Evolutionary conservation across 495 filamentous ascomycete species (phyloP).

Genomic region (Penicillium roqueforti): DNA sequence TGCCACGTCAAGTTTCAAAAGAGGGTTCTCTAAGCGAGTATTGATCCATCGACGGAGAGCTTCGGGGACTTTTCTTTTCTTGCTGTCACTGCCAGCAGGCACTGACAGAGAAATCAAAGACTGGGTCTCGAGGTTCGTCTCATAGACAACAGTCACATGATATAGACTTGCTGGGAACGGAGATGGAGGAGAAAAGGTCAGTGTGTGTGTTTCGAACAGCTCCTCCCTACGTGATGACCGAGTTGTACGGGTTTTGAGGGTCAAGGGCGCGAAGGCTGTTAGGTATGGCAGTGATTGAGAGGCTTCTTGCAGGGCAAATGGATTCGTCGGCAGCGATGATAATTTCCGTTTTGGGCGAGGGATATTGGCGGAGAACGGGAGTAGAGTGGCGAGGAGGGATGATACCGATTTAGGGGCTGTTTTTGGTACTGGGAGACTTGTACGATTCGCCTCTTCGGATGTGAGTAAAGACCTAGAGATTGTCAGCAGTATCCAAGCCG

Average conservation of each 20-base stretch:
- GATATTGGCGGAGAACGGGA: slow-evolving; percentile 38
- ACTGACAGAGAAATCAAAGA: slow-evolving; percentile 32
- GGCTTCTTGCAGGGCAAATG: slow-evolving; percentile 33
- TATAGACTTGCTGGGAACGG: slow-evolving; percentile 40
- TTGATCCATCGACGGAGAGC: slow-evolving; percentile 41
- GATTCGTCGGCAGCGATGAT: slow-evolving; percentile 30
- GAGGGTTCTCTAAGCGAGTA: slow-evolving; percentile 31
- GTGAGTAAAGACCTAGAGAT: slow-evolving; percentile 24
- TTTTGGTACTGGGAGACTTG: slow-evolving; percentile 9
- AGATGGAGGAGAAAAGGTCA: slow-evolving; percentile 33
- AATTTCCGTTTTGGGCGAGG: slow-evolving; percentile 20
- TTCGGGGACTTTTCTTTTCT: slow-evolving; percentile 27
- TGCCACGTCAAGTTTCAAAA: slow-evolving; percentile 38
- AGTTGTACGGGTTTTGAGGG: slow-evolving; percentile 28
- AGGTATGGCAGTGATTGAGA: slow-evolving; percentile 33
- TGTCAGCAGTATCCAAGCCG: slow-evolving; percentile 13
- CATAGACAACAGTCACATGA: slow-evolving; percentile 35
- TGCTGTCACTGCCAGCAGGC: slow-evolving; percentile 17
- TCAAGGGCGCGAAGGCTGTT: slow-evolving; percentile 36
- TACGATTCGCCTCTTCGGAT: slow-evolving; percentile 23
- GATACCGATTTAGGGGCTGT: slow-evolving; percentile 29
- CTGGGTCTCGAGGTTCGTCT: slow-evolving; percentile 39
- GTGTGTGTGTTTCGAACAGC: slow-evolving; percentile 34
- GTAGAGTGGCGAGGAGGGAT: slow-evolving; percentile 37
- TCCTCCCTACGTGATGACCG: slow-evolving; percentile 13